Evolutionary conservation across 768 basidiomycete genomes (phyloP).

Genomic region (Boletus speciosus): DNA sequence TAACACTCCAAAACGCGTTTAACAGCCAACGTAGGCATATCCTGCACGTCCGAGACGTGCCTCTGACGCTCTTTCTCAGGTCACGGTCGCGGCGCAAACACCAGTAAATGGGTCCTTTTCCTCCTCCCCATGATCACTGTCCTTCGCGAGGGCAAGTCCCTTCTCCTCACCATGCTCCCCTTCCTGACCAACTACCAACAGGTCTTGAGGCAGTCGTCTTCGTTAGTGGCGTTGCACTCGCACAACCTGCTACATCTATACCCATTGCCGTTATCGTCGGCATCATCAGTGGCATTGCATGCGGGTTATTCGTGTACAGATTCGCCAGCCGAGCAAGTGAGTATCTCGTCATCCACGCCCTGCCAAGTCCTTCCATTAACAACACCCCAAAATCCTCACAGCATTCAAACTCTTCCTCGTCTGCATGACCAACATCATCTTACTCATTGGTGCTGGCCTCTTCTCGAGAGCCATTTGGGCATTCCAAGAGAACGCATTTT

Average conservation of each 20-base stretch:
- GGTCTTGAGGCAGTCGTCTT: conserved; percentile 90
- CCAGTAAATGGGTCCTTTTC: conserved; percentile 86
- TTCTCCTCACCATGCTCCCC: too few species aligned
- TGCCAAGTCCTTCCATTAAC: background rate
- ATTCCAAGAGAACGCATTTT: conserved; percentile 70
- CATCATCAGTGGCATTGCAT: conserved; percentile 67
- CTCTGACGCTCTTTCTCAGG: conserved; percentile 24
- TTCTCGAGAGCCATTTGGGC: conserved; percentile 75
- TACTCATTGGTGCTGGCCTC: conserved; percentile 92
- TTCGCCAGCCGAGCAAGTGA: conserved; percentile 72
- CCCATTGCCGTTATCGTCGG: conserved; percentile 90
- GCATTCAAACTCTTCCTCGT: conserved; percentile 86
- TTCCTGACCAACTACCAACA: conserved; percentile 19
- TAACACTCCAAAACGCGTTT: conserved; percentile 84
- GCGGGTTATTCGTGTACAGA: conserved; percentile 75
- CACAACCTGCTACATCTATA: conserved; percentile 76
- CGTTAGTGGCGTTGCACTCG: conserved; percentile 89
- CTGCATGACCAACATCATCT: conserved; percentile 85
- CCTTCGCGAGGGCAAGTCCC: conserved; percentile 73
- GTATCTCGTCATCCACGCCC: conserved; percentile 15
- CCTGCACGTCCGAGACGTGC: background rate
- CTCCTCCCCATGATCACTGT: conserved; percentile 89
- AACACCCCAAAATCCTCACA: conserved; percentile 12
- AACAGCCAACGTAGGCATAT: conserved; percentile 45
- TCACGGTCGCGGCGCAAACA: conserved; percentile 45